Evolutionary conservation across 495 filamentous ascomycete species (phyloP), one percentile per base, ranked within the genome.

Genomic region (Chaetomium cochliodes): DNA sequence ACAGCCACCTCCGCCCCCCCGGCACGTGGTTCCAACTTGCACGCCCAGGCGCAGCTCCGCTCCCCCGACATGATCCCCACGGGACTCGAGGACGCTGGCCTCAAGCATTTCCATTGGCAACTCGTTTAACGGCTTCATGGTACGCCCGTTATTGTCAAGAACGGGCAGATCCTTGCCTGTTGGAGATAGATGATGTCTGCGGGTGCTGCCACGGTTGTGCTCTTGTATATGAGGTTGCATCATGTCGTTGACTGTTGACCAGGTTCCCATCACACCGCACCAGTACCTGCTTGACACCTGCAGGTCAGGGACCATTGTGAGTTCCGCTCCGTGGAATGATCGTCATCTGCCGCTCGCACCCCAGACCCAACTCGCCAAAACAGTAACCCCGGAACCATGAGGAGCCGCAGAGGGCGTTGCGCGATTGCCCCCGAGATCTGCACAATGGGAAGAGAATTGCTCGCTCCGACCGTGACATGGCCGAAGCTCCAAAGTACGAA

Each of bases 151-250:
- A 49, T 23, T 65, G 47, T 61, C 37, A 8, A 54, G 42, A 20
- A 39, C 57, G 64, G 57, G 25, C 58, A 63, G 37, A 58, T 47
- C 65, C 59, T 25, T 23, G 68, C 5, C 23, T 55, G 73, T 75
- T 70, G 67, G 70, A 74, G 69, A 72, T 75, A 72, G 68, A 76
- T 71, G 69, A 69, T 5, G 30, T n/a, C 60, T 52, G 52, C 63
- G 62, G 52, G 66, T 50, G 53, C 62, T 30, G 46, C 63, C 66
- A 56, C 50, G 50, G 58, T 58, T 58, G 58, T 22, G 16, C 26
- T 33, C 26, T 22, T 52, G 20, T 20, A 69, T 64, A 65, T 64
- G 51, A 65, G 63, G 63, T 70, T 64, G 67, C 66, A 68, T 62
- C 62, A 50, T 44, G 52, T 58, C 46, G 58, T 65, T 59, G 56